Conservation (phyloP, 768 basidiomycete genomes). For the Cystobasidium onofrii region DNA sequence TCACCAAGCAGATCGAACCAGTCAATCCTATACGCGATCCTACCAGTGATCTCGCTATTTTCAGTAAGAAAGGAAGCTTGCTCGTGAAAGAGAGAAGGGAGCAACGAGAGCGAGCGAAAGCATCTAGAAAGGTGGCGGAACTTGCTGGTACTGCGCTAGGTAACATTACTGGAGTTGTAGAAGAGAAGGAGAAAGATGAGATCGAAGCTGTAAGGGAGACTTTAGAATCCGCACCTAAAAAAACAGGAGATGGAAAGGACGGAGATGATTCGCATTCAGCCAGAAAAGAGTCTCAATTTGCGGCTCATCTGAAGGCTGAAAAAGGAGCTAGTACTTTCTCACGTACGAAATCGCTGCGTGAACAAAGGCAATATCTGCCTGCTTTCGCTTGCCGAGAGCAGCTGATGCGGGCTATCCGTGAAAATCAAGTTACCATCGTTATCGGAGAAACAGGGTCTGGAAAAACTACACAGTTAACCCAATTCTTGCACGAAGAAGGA, state of each 20-base stretch:
- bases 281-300: constrained; percentile 86
- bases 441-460: constrained; percentile 99
- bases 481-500: constrained; percentile 95
- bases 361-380: constrained; percentile 92
- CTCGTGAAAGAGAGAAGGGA: constrained; percentile 93
- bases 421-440: constrained; percentile 93
- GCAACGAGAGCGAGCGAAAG: constrained; percentile 80
- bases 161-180: constrained; percentile 94
- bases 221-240: not conserved
- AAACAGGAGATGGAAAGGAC: constrained; percentile 23
- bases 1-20: constrained; percentile 91
- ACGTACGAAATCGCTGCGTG: constrained; percentile 69
- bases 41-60: constrained; percentile 89
- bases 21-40: constrained; percentile 92
- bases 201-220: constrained; percentile 20
- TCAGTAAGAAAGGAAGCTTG: constrained; percentile 91
- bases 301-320: constrained; percentile 67
- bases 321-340: constrained; percentile 69
- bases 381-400: constrained; percentile 97
- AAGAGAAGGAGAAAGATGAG: constrained; percentile 80
- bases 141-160: constrained; percentile 89
- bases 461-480: constrained; percentile 91
- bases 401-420: constrained; percentile 72
- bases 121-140: constrained; percentile 81
- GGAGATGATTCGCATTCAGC: constrained; percentile 22